Conservation (phyloP, 345 rosid species). For the Kandelia obovata region DNA sequence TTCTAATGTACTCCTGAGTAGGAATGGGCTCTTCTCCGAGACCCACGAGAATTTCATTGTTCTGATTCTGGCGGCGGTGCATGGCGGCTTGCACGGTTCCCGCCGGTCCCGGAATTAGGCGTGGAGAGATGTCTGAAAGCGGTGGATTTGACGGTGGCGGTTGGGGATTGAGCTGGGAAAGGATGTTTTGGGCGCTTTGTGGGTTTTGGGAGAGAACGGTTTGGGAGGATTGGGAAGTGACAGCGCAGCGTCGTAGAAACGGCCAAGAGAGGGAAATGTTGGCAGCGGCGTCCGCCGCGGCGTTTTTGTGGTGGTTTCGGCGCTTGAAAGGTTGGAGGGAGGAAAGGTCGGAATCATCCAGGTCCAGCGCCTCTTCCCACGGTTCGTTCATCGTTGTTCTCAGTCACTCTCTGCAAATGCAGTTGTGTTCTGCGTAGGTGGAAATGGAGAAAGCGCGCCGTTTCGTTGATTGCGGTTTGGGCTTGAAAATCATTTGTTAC, state of each 20-base stretch:
- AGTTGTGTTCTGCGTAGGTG: background rate
- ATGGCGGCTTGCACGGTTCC: slow-evolving; percentile 3
- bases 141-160: too few relatives aligned
- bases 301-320: background rate
- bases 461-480: background rate
- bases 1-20: slow-evolving; percentile 1
- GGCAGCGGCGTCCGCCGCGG: background rate
- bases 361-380: background rate
- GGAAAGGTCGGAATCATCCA: background rate
- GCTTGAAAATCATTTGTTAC: too few relatives aligned
- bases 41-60: background rate
- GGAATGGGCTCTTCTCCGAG: background rate
- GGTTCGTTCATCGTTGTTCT: background rate
- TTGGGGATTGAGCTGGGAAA: too few relatives aligned
- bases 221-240: background rate
- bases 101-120: background rate
- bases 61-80: background rate
- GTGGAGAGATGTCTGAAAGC: background rate
- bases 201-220: background rate
- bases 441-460: background rate
- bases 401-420: background rate
- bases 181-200: too few relatives aligned
- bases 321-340: background rate
- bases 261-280: background rate
- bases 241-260: background rate